These are phyloP conservation scores for Trypanosoma caninum DNA, from an alignment of 208 protist species.

Conservation along the genomic window DNA sequence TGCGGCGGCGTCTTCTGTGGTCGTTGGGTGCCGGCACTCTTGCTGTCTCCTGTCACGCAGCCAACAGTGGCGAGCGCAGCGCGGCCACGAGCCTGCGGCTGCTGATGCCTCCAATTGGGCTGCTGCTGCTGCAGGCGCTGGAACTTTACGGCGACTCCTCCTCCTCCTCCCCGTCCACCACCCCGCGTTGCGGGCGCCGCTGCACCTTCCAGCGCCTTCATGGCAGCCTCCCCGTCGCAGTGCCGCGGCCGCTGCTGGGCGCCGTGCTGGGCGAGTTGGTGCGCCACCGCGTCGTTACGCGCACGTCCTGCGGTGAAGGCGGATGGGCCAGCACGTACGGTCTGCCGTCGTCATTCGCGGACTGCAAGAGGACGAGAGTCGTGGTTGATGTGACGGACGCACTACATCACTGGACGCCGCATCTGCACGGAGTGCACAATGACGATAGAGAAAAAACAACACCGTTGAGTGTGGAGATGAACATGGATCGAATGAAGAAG, in stretches of 20 bases:
- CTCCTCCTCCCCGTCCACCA: not conserved
- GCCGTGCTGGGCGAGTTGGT: conserved; percentile 51
- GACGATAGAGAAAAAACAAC: conserved; percentile 6
- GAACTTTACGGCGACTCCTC: conserved; percentile 23
- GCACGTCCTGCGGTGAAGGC: conserved; percentile 17
- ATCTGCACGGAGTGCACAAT: conserved; percentile 14
- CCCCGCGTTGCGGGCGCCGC: not conserved
- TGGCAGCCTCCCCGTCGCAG: conserved; percentile 31
- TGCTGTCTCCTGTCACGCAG: conserved; percentile 2
- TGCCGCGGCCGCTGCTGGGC: conserved; percentile 49
- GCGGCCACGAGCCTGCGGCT: conserved; percentile 20
- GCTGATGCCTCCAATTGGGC: conserved; percentile 41
- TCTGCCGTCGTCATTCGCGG: conserved; percentile 28
- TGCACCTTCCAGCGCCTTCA: conserved; percentile 51
- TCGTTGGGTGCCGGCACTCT: conserved; percentile 13
- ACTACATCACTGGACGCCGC: conserved; percentile 32
- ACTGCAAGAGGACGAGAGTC: conserved; percentile 32
- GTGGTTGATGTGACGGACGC: conserved; percentile 39
- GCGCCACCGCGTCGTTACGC: conserved; percentile 41
- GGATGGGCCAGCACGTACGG: conserved; percentile 37
- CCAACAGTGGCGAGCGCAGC: not conserved
- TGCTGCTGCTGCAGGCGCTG: conserved; percentile 55
- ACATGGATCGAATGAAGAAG: conserved; percentile 33
- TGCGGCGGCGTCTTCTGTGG: conserved; percentile 30
- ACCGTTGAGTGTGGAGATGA: conserved; percentile 7